These are phyloP conservation scores for Yamadazyma sp. DNA, from an alignment of 1,139 yeast species.

Conservation along the genomic window DNA sequence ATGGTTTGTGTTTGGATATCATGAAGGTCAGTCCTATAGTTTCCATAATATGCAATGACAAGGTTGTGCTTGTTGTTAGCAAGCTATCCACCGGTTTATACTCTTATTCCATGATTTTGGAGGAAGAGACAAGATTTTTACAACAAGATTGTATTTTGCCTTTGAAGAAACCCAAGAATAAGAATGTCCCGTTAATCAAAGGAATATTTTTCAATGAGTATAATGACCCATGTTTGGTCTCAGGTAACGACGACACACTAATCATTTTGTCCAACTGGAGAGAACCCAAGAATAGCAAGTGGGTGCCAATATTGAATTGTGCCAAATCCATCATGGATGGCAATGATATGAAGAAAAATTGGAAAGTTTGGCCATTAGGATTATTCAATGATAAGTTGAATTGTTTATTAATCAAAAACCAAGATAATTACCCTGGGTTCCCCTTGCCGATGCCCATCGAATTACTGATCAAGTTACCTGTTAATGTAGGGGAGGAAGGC, in stretches of 20 bases:
- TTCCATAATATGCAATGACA: conserved; percentile 31
- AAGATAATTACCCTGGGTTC: conserved; percentile 53
- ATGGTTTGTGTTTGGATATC: conserved; percentile 42
- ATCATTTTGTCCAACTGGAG: conserved; percentile 79
- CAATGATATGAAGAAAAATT: conserved; percentile 45
- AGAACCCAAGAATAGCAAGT: conserved; percentile 68
- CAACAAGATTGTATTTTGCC: conserved; percentile 46
- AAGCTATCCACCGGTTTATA: conserved; percentile 29
- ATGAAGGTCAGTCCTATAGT: conserved; percentile 42
- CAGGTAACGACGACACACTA: conserved; percentile 67
- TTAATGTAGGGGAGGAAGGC: conserved; percentile 17
- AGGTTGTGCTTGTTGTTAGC: conserved; percentile 34
- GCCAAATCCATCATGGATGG: conserved; percentile 57
- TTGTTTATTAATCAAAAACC: conserved; percentile 73
- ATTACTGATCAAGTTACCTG: conserved; percentile 67
- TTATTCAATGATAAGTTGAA: conserved; percentile 64
- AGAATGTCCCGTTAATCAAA: conserved; percentile 45
- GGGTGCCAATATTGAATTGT: conserved; percentile 86
- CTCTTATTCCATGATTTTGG: conserved; percentile 37
- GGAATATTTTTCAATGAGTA: conserved; percentile 81
- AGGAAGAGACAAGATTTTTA: conserved; percentile 35
- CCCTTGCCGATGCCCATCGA: conserved; percentile 87
- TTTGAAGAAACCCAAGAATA: conserved; percentile 21
- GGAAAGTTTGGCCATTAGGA: conserved; percentile 89
- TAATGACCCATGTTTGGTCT: conserved; percentile 85